Base-by-base conservation (phyloP, 805 yeast genomes). In the Lachancea meyersii region DNA sequence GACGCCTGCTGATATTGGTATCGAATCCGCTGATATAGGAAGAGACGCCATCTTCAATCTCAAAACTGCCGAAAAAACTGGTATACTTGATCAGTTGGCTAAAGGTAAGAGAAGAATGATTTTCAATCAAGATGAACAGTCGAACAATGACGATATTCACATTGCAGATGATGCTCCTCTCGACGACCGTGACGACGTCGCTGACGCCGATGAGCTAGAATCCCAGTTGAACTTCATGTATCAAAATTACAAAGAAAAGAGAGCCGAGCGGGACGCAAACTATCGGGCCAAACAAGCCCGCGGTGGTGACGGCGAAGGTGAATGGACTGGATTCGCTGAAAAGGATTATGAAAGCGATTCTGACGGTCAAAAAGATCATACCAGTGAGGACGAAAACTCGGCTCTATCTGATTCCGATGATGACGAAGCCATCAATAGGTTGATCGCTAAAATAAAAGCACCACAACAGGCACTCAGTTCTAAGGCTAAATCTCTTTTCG, bases 1-100 rank as follows among this genome's bases (percentile, higher is more conserved):
- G 45, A 86, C 96, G 5, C 96, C 95, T 57, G 77, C 75, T 69
- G 95, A 88, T 57, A 80, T 93, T 49, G 97, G 97, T 75, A 72
- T 86, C 42, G 98, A 93, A 60, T 96, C 96, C 14, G 91, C 86
- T 14, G 75, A 76, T 41, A 71, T 78, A 46, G 96, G 93, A 28
- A 72, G 82, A 43, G 89, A 84, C 46, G 75, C 89, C 1, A 69
- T 87, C 45, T 93, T 93, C 69, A 86, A 82, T 57, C 72, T 93
- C 60, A 82, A 79, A 56, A 67, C 76, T n/a, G 96, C 96, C 3
- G 86, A 86, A 62, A 84, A 83, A 63, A 80, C 95, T 2, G 97
- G 97, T 35, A 77, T 83, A 49, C 64, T 87, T 43, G 76, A 77
- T 41, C 79, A 82, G 27, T 67, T 89, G 39, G 79, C 84, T 10